Evolutionary conservation across 1,284 basidiomycete genomes (phyloP).

Genomic region (Phellopilus nigrolimitatus): DNA sequence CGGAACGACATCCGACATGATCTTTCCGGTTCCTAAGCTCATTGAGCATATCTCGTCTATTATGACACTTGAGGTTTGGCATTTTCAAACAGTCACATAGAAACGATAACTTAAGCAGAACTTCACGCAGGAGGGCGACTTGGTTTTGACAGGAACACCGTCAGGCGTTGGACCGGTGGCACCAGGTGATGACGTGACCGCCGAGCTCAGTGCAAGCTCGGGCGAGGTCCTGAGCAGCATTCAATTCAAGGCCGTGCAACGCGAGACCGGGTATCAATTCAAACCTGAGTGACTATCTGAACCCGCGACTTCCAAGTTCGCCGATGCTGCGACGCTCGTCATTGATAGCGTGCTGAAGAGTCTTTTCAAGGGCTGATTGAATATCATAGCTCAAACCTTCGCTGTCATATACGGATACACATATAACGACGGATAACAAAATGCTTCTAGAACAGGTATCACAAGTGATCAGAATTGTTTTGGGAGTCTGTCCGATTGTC

Average conservation of each 20-base stretch:
- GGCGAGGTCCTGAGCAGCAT: conserved; percentile 61
- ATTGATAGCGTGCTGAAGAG: conserved; percentile 11
- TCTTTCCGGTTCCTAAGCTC: conserved; percentile 87
- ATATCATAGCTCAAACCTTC: no score
- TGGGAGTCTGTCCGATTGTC: conserved; percentile 16
- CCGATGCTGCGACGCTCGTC: conserved; percentile 11
- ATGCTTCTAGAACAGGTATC: conserved; percentile 6
- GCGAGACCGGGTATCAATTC: conserved; percentile 71
- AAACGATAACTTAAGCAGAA: not conserved
- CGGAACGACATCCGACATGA: conserved; percentile 87
- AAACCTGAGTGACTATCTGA: conserved; percentile 20
- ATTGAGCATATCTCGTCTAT: conserved; percentile 92
- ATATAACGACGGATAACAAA: not conserved
- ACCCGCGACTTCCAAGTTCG: conserved; percentile 4
- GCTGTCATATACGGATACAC: not conserved
- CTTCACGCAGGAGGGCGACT: conserved; percentile 70
- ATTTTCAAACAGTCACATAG: not conserved
- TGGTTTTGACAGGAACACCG: conserved; percentile 87
- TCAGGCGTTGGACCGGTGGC: conserved; percentile 80
- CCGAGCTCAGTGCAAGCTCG: conserved; percentile 53
- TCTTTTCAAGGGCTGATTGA: conserved; percentile 12
- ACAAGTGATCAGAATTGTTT: not conserved
- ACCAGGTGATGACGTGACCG: conserved; percentile 78
- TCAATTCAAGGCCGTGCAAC: conserved; percentile 59
- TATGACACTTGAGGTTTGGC: conserved; percentile 85